Evolutionary conservation across 2,329 filamentous ascomycete species (phyloP).

Genomic region (Elsinoe ampelina): DNA sequence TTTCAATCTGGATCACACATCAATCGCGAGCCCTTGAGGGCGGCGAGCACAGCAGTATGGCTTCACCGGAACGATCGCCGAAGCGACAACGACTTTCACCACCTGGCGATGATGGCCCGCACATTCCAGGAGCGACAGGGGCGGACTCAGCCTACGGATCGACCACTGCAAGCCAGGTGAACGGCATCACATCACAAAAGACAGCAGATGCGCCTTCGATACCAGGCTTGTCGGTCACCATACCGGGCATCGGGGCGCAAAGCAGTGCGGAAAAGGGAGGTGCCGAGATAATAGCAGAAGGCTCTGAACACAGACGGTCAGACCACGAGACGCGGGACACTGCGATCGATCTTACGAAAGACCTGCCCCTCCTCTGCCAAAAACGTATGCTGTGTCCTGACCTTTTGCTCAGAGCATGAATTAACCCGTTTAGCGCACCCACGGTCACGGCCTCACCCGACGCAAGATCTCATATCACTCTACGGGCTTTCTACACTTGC

Average conservation of each 20-base stretch:
- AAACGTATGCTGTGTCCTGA: slow-evolving; percentile 24
- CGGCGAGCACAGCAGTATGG: not conserved
- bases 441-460: slow-evolving; percentile 45
- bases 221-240: not conserved
- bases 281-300: slow-evolving; percentile 23
- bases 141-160: slow-evolving; percentile 12
- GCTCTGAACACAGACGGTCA: slow-evolving; percentile 32
- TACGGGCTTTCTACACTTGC: slow-evolving; percentile 49
- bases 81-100: slow-evolving; percentile 29
- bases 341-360: not conserved
- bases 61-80: slow-evolving; percentile 23
- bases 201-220: not conserved
- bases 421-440: slow-evolving; percentile 25
- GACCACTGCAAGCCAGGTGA: slow-evolving; percentile 9
- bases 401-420: slow-evolving; percentile 1
- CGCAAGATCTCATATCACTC: slow-evolving; percentile 50
- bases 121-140: not conserved
- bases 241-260: not conserved
- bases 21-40: slow-evolving; percentile 11
- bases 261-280: not conserved
- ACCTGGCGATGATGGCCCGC: slow-evolving; percentile 2
- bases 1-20: slow-evolving; percentile 2
- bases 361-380: slow-evolving; percentile 29
- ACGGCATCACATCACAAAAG: slow-evolving; percentile 3
- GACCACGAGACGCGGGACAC: slow-evolving; percentile 38